These are phyloP conservation scores for Tuber magnatum DNA, from an alignment of 495 filamentous ascomycete genomes.

Conservation along the genomic window DNA sequence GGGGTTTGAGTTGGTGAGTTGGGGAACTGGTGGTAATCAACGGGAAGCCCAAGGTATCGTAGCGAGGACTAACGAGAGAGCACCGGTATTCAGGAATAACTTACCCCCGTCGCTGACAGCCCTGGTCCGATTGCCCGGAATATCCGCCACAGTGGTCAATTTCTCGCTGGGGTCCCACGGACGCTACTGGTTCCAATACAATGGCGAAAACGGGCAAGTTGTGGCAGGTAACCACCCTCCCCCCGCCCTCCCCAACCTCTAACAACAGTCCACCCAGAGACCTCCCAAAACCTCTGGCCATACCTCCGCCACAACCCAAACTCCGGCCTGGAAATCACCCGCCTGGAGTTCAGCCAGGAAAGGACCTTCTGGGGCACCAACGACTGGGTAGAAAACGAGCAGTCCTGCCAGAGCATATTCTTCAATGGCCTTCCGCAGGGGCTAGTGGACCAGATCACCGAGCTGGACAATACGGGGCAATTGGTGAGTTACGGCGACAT, in stretches of 20 bases:
- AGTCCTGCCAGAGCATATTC: conserved; percentile 23
- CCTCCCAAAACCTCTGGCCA: conserved; percentile 22
- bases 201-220: conserved; percentile 20
- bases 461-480: conserved; percentile 8
- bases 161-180: conserved; percentile 23
- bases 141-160: conserved; percentile 22
- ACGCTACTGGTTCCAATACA: conserved; percentile 28
- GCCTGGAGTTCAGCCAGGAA: conserved; percentile 19
- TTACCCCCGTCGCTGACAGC: conserved; percentile 20
- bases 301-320: conserved; percentile 19
- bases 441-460: conserved; percentile 23
- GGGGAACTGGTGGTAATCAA: not conserved
- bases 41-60: not conserved
- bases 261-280: conserved; percentile 8
- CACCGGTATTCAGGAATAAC: conserved; percentile 16
- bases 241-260: not conserved
- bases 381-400: conserved; percentile 19
- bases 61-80: not conserved
- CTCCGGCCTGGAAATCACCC: conserved; percentile 6
- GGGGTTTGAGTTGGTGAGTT: conserved; percentile 23
- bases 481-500: conserved; percentile 21
- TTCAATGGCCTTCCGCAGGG: conserved; percentile 18
- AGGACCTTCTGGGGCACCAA: conserved; percentile 23
- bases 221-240: conserved; percentile 9
- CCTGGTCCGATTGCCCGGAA: conserved; percentile 19